Percentiles rank a stretch among this genome's conserved stretches.
Evolutionary conservation across 768 basidiomycete species (phyloP).

Genomic region (Coprinopsis sp.): DNA sequence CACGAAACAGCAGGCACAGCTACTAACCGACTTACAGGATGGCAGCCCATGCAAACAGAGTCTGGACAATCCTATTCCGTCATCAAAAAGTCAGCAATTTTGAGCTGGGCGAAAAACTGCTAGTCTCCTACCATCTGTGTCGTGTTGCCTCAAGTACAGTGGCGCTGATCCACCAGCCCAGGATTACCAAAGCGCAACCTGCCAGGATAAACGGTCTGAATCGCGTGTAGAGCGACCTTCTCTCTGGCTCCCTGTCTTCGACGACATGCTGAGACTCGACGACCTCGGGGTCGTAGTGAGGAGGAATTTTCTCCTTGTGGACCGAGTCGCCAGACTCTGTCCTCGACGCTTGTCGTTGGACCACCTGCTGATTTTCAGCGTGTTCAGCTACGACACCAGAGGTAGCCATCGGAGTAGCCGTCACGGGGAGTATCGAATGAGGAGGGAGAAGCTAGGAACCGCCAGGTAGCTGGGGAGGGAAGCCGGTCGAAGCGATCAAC

Average conservation of each 20-base stretch:
- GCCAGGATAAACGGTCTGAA: constrained; percentile 44
- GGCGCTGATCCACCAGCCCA: constrained; percentile 85
- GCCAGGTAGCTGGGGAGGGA: no score
- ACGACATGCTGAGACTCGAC: constrained; percentile 10
- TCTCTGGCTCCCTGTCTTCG: constrained; percentile 19
- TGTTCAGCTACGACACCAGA: neutral
- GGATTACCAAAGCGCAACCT: constrained; percentile 53
- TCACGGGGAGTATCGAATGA: neutral
- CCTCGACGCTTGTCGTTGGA: constrained; percentile 4
- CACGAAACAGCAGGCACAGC: neutral
- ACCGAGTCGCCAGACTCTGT: constrained; percentile 1
- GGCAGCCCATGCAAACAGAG: constrained; percentile 81
- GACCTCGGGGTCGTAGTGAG: constrained; percentile 19
- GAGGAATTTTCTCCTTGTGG: constrained; percentile 13
- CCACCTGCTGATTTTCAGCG: neutral
- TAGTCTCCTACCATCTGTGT: constrained; percentile 58
- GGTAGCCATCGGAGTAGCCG: neutral
- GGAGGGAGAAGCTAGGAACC: neutral
- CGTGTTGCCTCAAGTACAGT: constrained; percentile 65
- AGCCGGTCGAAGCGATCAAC: neutral
- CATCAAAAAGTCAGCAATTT: constrained; percentile 9
- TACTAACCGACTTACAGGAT: constrained; percentile 46
- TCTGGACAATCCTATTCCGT: constrained; percentile 65
- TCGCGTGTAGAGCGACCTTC: constrained; percentile 18
- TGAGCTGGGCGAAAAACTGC: constrained; percentile 3